Percentiles rank a stretch among this genome's conserved stretches.
These are phyloP conservation scores for Poa annua DNA, from an alignment of 176 grass and related monocot species.

Conservation along the genomic window DNA sequence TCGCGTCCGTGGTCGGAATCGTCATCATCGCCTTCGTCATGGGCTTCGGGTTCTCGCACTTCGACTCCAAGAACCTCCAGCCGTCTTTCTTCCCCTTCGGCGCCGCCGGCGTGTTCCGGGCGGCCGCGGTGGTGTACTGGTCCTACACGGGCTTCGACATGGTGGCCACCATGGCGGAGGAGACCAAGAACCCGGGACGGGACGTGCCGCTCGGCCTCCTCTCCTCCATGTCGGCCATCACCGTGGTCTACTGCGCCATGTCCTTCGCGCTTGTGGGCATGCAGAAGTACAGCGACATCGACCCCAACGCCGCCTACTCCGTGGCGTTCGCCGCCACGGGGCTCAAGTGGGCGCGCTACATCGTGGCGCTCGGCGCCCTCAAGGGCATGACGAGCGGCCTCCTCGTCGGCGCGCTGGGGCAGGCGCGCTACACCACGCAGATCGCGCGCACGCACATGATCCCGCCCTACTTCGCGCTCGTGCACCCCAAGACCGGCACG, in stretches of 20 bases:
- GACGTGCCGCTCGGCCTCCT: constrained; percentile 21
- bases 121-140: constrained; percentile 23
- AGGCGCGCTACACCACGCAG: constrained; percentile 30
- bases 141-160: constrained; percentile 31
- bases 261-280: background rate
- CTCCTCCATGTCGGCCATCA: constrained; percentile 31
- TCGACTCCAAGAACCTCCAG: constrained; percentile 17
- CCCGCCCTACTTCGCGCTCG: constrained; percentile 30
- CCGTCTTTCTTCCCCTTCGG: constrained; percentile 31
- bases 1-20: constrained; percentile 26
- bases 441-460: constrained; percentile 31
- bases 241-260: constrained; percentile 29
- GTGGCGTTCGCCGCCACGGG: constrained; percentile 11
- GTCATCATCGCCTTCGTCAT: constrained; percentile 30
- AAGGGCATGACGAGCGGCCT: constrained; percentile 35
- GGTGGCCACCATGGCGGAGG: constrained; percentile 30
- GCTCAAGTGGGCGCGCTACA: constrained; percentile 24
- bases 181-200: constrained; percentile 22
- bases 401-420: constrained; percentile 28
- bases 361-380: constrained; percentile 21
- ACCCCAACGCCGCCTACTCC: constrained; percentile 14
- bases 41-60: background rate
- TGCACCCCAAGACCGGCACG: constrained; percentile 26
- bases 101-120: constrained; percentile 22
- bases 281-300: constrained; percentile 31